Evolutionary conservation across 768 basidiomycete species (phyloP).

Genomic region (Tulasnella sp.): DNA sequence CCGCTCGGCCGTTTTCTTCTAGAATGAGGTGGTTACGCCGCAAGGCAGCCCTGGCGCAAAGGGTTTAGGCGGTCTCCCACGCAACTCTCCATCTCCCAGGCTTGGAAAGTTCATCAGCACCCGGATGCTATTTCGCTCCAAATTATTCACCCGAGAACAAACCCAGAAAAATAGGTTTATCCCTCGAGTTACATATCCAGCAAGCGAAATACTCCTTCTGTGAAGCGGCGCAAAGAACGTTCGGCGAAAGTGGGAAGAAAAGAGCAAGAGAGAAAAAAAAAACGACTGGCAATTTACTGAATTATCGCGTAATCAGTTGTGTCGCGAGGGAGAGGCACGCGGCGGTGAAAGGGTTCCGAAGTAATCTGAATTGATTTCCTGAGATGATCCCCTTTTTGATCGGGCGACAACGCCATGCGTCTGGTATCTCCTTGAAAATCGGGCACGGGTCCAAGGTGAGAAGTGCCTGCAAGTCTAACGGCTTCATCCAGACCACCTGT

Average conservation of each 20-base stretch:
- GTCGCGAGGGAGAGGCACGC: background rate
- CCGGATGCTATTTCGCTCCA: background rate
- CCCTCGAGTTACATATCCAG: background rate
- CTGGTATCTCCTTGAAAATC: constrained; percentile 4
- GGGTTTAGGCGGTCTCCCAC: constrained; percentile 9
- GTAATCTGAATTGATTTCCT: constrained; percentile 8
- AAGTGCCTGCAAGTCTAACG: constrained; percentile 9
- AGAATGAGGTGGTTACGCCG: constrained; percentile 1
- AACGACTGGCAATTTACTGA: background rate
- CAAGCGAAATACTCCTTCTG: background rate
- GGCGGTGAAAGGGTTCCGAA: background rate
- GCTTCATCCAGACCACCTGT: background rate
- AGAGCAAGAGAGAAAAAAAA: no score
- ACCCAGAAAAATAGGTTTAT: background rate
- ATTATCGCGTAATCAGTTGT: background rate
- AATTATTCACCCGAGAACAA: background rate
- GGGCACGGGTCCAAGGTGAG: constrained; percentile 5
- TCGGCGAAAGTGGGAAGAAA: background rate
- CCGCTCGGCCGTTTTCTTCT: background rate
- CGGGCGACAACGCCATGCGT: constrained; percentile 7
- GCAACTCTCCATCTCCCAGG: constrained; percentile 9
- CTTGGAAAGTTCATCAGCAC: background rate
- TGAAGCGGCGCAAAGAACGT: background rate
- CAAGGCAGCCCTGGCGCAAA: background rate
- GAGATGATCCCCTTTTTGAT: constrained; percentile 8